phyloP scores from a whole-genome alignment of 805 yeast genomes.

The Metschnikowia hibisci region DNA sequence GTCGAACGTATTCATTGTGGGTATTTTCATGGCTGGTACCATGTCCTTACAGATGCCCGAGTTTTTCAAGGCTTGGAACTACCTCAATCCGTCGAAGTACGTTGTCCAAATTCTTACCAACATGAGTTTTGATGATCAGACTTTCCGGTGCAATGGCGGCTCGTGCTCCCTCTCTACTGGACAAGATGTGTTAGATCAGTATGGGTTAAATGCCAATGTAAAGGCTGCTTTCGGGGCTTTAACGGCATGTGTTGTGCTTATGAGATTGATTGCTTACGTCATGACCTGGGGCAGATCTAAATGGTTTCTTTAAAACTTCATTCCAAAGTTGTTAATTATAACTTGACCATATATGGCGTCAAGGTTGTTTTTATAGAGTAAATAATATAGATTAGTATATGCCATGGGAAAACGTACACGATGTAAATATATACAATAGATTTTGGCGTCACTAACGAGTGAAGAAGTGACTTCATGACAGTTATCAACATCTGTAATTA shows the following conservation, averaged over 20 bases:
- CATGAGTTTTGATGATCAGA: constrained; percentile 49
- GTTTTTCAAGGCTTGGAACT: constrained; percentile 67
- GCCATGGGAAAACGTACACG: no score
- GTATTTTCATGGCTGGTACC: constrained; percentile 80
- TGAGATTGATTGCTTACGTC: constrained; percentile 34
- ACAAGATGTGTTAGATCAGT: constrained; percentile 49
- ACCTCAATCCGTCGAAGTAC: constrained; percentile 73
- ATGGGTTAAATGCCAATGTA: constrained; percentile 39
- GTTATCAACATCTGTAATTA: no score
- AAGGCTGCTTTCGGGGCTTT: constrained; percentile 37
- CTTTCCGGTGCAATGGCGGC: constrained; percentile 47
- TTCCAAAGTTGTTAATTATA: no score
- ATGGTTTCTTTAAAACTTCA: constrained; percentile 14
- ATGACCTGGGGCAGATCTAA: constrained; percentile 26
- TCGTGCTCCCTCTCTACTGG: constrained; percentile 53
- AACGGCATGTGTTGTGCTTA: constrained; percentile 37
- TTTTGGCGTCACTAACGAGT: no score
- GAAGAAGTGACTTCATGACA: no score
- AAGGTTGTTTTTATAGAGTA: no score
- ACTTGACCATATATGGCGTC: no score
- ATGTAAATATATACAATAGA: no score
- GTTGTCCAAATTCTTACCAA: constrained; percentile 60
- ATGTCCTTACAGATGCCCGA: constrained; percentile 73
- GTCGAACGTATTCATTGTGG: constrained; percentile 61
- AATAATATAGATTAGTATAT: no score